Percentiles rank a stretch among this genome's conserved stretches.
Evolutionary conservation across 1,284 basidiomycete species (phyloP).

Genomic region (Ganoderma resinaceum): DNA sequence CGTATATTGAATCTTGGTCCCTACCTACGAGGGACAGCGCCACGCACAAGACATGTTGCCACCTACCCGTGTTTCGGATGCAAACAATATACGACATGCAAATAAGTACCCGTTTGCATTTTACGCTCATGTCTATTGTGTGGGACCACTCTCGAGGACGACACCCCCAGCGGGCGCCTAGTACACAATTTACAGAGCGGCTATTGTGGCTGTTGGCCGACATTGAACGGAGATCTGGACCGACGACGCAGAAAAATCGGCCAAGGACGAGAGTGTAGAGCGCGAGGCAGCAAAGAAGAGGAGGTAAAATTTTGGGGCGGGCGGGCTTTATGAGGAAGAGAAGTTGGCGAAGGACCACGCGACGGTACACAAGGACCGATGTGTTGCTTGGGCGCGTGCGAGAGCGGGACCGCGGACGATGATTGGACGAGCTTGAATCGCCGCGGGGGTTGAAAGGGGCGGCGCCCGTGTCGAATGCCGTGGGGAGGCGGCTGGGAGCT

Average conservation of each 20-base stretch:
- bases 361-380: conserved; percentile 20
- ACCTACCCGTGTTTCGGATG: background rate
- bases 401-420: conserved; percentile 10
- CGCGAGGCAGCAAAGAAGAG: background rate
- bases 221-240: background rate
- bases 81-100: background rate
- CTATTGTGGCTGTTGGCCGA: background rate
- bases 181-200: background rate
- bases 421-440: conserved; percentile 29
- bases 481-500: background rate
- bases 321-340: conserved; percentile 8
- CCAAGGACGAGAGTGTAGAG: background rate
- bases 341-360: conserved; percentile 12
- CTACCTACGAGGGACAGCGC: background rate
- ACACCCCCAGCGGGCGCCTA: background rate
- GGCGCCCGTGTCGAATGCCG: conserved; percentile 12
- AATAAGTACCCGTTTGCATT: background rate
- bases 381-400: conserved; percentile 15
- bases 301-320: background rate
- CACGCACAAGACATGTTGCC: background rate
- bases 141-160: background rate
- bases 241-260: background rate
- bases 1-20: background rate
- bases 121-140: background rate
- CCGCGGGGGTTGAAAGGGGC: conserved; percentile 24